phyloP scores from a whole-genome alignment of 805 yeast genomes.

The Metschnikowia vanudenii region DNA sequence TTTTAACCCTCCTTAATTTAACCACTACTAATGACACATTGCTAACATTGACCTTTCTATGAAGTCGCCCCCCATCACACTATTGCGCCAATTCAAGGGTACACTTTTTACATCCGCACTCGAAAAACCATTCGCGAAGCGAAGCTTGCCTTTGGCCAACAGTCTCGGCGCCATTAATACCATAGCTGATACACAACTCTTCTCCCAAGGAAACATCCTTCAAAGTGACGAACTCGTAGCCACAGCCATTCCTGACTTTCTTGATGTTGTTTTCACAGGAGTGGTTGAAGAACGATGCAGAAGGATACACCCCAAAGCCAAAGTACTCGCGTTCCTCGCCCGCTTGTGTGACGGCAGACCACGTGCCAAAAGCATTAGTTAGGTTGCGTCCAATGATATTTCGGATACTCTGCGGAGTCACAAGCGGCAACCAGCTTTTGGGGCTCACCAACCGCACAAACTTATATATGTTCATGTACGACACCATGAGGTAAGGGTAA shows the following conservation, averaged over 20 bases:
- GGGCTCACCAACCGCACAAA: conserved; percentile 44
- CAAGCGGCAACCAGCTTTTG: conserved; percentile 27
- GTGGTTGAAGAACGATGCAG: conserved; percentile 68
- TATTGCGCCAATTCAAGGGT: neutral
- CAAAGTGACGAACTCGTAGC: conserved; percentile 37
- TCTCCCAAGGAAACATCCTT: conserved; percentile 41
- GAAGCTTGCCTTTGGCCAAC: conserved; percentile 41
- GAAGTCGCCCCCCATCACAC: neutral
- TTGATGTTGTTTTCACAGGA: conserved; percentile 58
- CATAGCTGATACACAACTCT: conserved; percentile 61
- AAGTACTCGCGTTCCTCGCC: conserved; percentile 52
- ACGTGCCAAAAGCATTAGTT: conserved; percentile 69
- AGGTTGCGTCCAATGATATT: conserved; percentile 56
- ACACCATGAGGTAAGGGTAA: conserved; percentile 48
- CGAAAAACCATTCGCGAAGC: conserved; percentile 58
- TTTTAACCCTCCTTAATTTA: no score
- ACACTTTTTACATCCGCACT: conserved; percentile 54
- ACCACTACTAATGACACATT: no score
- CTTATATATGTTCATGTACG: conserved; percentile 49
- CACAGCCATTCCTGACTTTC: conserved; percentile 41
- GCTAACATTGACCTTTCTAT: no score
- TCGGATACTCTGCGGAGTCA: conserved; percentile 43
- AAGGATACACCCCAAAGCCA: conserved; percentile 60
- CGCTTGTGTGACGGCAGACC: conserved; percentile 44
- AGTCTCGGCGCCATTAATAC: conserved; percentile 45